Conservation (phyloP, 257 asterid genomes). For the Ehretia macrophylla region DNA sequence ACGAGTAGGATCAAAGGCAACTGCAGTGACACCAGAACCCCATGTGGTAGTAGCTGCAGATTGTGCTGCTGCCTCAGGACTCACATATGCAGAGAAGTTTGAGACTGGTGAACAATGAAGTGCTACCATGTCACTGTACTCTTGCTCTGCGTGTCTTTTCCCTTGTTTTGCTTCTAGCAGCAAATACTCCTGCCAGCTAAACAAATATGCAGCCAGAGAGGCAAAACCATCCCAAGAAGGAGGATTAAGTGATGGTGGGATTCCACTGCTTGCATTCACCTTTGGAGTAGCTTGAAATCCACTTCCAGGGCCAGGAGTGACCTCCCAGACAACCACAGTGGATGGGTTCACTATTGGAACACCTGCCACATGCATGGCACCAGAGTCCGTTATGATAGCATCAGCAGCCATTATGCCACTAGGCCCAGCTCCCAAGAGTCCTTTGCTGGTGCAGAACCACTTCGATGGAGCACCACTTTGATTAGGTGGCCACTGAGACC, state of each 20-base stretch:
- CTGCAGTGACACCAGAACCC: constrained; percentile 99
- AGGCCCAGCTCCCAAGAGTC: constrained; percentile 98
- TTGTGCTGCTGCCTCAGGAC: constrained; percentile 99
- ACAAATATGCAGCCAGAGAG: constrained; percentile 88
- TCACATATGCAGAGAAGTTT: constrained; percentile 96
- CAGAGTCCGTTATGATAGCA: constrained; percentile 94
- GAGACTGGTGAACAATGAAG: constrained; percentile 99
- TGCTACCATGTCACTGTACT: constrained; percentile 64
- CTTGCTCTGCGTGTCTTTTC: constrained; percentile 60
- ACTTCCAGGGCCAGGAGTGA: constrained; percentile 94
- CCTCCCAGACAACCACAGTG: constrained; percentile 99
- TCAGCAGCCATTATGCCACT: constrained; percentile 99
- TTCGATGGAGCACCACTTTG: constrained; percentile 61
- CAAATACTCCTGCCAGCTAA: constrained; percentile 95
- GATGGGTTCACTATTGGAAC: constrained; percentile 98
- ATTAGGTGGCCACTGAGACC: constrained; percentile 97
- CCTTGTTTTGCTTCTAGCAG: constrained; percentile 79
- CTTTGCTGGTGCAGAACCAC: constrained; percentile 99
- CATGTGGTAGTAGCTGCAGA: constrained; percentile 90
- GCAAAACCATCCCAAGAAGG: constrained; percentile 98
- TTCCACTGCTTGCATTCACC: constrained; percentile 59
- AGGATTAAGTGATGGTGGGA: constrained; percentile 85
- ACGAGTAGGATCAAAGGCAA: constrained; percentile 97
- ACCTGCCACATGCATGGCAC: constrained; percentile 98
- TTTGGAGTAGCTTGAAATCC: constrained; percentile 92